Conservation (phyloP, 495 filamentous ascomycete genomes). For the Umbilicaria muhlenbergii region DNA sequence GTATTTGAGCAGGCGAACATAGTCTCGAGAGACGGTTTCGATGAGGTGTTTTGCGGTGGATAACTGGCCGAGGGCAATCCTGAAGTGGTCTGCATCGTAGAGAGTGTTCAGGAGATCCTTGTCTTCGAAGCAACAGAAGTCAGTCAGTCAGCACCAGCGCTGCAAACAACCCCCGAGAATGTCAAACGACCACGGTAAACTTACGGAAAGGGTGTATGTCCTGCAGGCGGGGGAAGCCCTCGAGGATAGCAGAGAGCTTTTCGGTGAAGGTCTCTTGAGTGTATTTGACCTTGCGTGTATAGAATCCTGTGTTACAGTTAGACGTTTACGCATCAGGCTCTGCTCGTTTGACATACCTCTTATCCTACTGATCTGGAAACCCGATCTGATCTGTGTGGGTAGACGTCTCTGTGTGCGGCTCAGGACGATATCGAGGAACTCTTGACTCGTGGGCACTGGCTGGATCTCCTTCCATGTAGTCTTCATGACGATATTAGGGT, state of each 20-base stretch:
- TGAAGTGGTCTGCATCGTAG: slow-evolving; percentile 96
- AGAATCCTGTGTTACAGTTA: slow-evolving; percentile 47
- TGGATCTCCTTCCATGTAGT: slow-evolving; percentile 68
- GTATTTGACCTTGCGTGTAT: slow-evolving; percentile 96
- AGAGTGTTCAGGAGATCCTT: slow-evolving; percentile 72
- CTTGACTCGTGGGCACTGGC: slow-evolving; percentile 83
- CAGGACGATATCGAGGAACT: slow-evolving; percentile 95
- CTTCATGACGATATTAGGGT: slow-evolving; percentile 34
- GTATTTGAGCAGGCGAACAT: slow-evolving; percentile 88
- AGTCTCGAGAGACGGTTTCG: slow-evolving; percentile 87
- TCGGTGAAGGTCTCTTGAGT: slow-evolving; percentile 96
- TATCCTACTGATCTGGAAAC: slow-evolving; percentile 95
- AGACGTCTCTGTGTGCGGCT: slow-evolving; percentile 86
- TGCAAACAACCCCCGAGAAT: background rate
- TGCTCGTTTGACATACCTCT: slow-evolving; percentile 34
- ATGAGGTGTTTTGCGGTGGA: slow-evolving; percentile 93
- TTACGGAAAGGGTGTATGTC: slow-evolving; percentile 96
- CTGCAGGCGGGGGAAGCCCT: slow-evolving; percentile 83
- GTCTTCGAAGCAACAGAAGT: slow-evolving; percentile 27
- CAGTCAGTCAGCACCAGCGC: background rate
- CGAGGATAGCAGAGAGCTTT: slow-evolving; percentile 75
- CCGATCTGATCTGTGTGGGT: slow-evolving; percentile 88
- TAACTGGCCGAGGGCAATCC: slow-evolving; percentile 88
- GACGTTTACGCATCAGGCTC: background rate
- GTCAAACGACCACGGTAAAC: slow-evolving; percentile 15